Base-by-base conservation (phyloP, 2,329 filamentous ascomycete genomes). In the Cadophora sp. region DNA sequence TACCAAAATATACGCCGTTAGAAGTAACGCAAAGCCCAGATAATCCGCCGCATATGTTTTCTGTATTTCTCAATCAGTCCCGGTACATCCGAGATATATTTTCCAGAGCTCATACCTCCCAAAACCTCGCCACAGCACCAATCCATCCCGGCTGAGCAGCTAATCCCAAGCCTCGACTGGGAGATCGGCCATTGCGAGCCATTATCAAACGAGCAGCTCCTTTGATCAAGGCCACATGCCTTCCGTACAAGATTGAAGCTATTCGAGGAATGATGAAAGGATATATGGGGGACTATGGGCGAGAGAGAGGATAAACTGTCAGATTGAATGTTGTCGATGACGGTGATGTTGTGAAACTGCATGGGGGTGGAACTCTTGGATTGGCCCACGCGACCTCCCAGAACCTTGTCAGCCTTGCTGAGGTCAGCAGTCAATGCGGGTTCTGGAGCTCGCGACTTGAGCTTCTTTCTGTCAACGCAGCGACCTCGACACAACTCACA, bases 11-110 rank as follows among this genome's bases (percentile, higher is more conserved):
- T 92, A 96, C 62, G 85, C 87, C 5, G 84, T 82, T 8, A 93
- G 76, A n/a, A 98, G 83, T 48, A 92, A 79, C 1, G 84, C 82
- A 71, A 98, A 87, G 43, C 93, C 93, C 34, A 97, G 80, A 80
- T 97, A 97, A 79, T 99, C 96, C 6, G 92, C 89, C 12, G 92
- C 92, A 82, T 97, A 96, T 1, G 92, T 94, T 78, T 89, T 90
- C 87, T 93, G 76, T 74, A 64, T 73, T 4, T 29, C 68, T 22
- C 1, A 34, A 31, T 76, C 22, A 73, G 68, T 43, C 34, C 8
- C 19, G 7, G 19, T 6, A 29, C 3, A 27, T n/a, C 16, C n/a
- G 22, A 37, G 6, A 50, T 16, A 5, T 60, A 61, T 40, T 40
- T n/a, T 2, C 2, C 19, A 22, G 9, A 27, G 12, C 12, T 64